These are phyloP conservation scores for Nannochloropsis gaditana DNA, from an alignment of 108 stramenopile species.

Conservation along the genomic window DNA sequence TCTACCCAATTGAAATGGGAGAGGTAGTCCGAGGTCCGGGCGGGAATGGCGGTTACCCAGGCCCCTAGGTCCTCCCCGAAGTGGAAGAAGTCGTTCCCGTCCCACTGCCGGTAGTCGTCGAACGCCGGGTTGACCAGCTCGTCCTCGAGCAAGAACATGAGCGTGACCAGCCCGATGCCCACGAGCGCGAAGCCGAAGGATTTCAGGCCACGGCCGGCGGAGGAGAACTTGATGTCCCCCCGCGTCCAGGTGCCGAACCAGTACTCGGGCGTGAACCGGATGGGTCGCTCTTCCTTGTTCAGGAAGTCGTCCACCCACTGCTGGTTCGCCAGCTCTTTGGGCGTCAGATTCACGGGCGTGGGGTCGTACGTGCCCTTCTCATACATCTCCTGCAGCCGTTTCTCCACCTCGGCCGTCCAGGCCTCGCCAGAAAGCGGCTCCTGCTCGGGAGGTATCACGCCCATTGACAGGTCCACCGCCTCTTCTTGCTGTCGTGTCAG, in stretches of 20 bases:
- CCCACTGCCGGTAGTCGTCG: background rate
- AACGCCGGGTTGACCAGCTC: background rate
- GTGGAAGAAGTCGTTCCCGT: background rate
- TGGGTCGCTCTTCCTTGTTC: slow-evolving; percentile 10
- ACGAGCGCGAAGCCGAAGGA: background rate
- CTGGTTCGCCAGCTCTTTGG: background rate
- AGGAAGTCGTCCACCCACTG: background rate
- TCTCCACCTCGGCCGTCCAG: slow-evolving; percentile 8
- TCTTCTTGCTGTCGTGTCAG: background rate
- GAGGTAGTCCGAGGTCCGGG: background rate
- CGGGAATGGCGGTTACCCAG: background rate
- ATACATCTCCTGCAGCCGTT: background rate
- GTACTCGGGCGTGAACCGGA: background rate
- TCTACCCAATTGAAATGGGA: background rate
- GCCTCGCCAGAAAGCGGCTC: background rate
- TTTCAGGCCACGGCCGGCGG: background rate
- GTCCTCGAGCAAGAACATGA: background rate
- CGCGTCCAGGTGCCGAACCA: background rate
- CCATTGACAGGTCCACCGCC: background rate
- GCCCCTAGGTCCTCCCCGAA: background rate
- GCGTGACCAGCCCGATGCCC: background rate
- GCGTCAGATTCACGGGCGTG: background rate
- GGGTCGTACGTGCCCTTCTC: slow-evolving; percentile 19
- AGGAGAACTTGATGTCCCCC: slow-evolving; percentile 10
- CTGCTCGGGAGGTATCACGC: background rate